Conservation (phyloP, 1,139 yeast genomes). For the Blastobotrys ciferrii region DNA sequence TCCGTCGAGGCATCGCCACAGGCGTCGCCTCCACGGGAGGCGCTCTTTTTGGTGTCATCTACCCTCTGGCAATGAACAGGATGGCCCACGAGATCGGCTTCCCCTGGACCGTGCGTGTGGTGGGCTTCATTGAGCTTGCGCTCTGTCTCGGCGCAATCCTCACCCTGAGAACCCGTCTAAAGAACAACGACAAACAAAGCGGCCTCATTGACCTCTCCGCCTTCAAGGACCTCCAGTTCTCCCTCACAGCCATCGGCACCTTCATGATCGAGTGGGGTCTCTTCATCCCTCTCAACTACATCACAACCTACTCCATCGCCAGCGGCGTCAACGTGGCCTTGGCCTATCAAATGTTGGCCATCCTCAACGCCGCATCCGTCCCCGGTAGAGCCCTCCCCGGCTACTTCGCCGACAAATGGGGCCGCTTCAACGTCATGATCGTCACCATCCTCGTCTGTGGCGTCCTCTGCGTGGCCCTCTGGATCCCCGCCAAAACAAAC, state of each 20-base stretch:
- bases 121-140: constrained; percentile 50
- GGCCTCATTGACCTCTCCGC: constrained; percentile 33
- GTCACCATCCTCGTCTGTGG: constrained; percentile 44
- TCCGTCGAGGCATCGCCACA: constrained; percentile 57
- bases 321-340: constrained; percentile 53
- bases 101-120: constrained; percentile 55
- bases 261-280: constrained; percentile 57
- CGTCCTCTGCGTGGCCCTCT: constrained; percentile 46
- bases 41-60: constrained; percentile 61
- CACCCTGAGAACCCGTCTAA: constrained; percentile 42
- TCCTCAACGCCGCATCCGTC: constrained; percentile 58
- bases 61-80: constrained; percentile 57
- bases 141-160: constrained; percentile 14
- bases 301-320: constrained; percentile 54
- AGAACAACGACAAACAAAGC: constrained; percentile 46
- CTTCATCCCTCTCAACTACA: constrained; percentile 51
- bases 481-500: constrained; percentile 54
- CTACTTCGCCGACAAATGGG: constrained; percentile 51
- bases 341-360: constrained; percentile 48
- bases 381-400: constrained; percentile 60
- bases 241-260: constrained; percentile 43
- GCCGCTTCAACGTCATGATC: constrained; percentile 56
- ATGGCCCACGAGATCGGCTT: constrained; percentile 53
- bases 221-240: constrained; percentile 42
- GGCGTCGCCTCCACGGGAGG: constrained; percentile 68